Evolutionary conservation across 1,284 basidiomycete species (phyloP), one percentile per base, ranked within the genome.

Genomic region (Erythrobasidium hasegawianum): DNA sequence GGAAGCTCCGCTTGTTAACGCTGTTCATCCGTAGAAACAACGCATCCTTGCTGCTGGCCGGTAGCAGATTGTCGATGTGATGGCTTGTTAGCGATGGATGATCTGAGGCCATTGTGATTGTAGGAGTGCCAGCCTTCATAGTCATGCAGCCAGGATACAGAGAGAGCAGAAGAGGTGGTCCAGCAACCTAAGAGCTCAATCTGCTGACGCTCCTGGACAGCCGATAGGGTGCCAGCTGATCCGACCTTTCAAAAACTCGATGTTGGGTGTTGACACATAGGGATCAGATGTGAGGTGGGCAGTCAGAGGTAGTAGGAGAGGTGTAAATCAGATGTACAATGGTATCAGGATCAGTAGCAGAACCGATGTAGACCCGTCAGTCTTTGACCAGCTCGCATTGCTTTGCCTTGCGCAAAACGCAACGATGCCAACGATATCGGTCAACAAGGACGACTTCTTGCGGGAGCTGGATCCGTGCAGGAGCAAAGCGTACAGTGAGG

Each of bases 381-480:
- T n/a, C n/a, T n/a, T n/a, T n/a, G n/a, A n/a, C n/a, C n/a, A n/a
- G n/a, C n/a, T n/a, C n/a, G n/a, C n/a, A n/a, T n/a, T n/a, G n/a
- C n/a, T n/a, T n/a, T n/a, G n/a, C n/a, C n/a, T n/a, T n/a, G n/a
- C n/a, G n/a, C n/a, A n/a, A n/a, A 54, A 18, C 10, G n/a, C 58
- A 47, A 27, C 64, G 18, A 94, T 95, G 95, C 95, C 95, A 70
- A 98, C 96, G 70, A 84, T 98, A 76, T 82, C 89, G 45, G 91
- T 97, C 64, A 90, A 97, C 82, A 97, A 97, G 79, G 90, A 86
- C 68, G 90, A 95, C 77, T 87, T 98, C 66, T 97, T 89, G 84
- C 83, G 87, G 72, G 82, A 90, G 62, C 86, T 98, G 22, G 94
- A 88, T 24, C 50, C 50, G 9, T 47, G 45, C 16, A 56, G 61